Percentiles rank a stretch among this genome's conserved stretches.
Evolutionary conservation across 768 basidiomycete genomes (phyloP).

Genomic region (Clavulina sp.): DNA sequence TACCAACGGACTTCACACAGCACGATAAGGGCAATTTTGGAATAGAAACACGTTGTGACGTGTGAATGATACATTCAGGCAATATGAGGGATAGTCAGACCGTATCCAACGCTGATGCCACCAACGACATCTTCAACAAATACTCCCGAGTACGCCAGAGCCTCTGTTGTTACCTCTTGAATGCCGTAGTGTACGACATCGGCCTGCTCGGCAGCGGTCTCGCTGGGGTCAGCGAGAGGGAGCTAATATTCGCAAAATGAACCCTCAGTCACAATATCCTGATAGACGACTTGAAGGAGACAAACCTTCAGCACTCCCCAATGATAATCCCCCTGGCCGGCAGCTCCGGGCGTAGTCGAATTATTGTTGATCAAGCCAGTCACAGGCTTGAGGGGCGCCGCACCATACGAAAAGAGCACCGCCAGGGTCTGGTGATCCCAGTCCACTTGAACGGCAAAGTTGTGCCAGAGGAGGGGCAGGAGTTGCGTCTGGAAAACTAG

Average conservation of each 20-base stretch:
- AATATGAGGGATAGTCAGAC: too few relatives aligned
- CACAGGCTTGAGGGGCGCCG: constrained; percentile 24
- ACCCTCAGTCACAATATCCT: background rate
- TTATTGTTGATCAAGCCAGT: constrained; percentile 26
- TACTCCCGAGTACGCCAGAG: constrained; percentile 10
- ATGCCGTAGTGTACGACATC: constrained; percentile 43
- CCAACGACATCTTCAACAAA: constrained; percentile 19
- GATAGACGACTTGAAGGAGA: background rate
- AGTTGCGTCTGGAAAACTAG: constrained; percentile 11
- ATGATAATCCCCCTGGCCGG: constrained; percentile 42
- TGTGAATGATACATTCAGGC: too few relatives aligned
- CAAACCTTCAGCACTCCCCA: constrained; percentile 41
- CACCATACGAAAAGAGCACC: constrained; percentile 34
- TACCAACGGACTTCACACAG: too few relatives aligned
- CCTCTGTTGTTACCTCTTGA: constrained; percentile 30
- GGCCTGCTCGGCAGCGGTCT: constrained; percentile 28
- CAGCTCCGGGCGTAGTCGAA: constrained; percentile 23
- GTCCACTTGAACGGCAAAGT: constrained; percentile 13
- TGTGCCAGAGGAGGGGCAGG: constrained; percentile 10
- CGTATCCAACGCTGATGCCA: too few relatives aligned
- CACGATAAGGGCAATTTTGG: too few relatives aligned
- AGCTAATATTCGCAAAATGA: constrained; percentile 22
- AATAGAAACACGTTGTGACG: too few relatives aligned
- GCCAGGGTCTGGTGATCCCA: constrained; percentile 12
- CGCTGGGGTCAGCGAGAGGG: constrained; percentile 31